A percentile compares a stretch with the other conserved stretches of the same genome.
These are phyloP conservation scores for Stephania yunnanensis DNA, from an alignment of 164 flowering plant species.

Conservation along the genomic window DNA sequence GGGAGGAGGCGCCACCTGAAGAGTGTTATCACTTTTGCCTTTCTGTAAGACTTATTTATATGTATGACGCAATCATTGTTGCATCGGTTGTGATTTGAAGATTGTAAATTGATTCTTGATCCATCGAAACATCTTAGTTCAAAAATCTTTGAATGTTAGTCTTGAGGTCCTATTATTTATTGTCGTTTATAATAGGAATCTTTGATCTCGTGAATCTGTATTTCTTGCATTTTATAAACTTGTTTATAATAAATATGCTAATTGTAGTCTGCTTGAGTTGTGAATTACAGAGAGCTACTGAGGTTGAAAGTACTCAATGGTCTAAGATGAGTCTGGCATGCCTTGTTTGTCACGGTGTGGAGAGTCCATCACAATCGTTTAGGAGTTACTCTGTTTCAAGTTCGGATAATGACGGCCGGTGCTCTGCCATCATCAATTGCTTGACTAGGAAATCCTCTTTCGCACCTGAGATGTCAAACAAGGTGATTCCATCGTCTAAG, in stretches of 20 bases:
- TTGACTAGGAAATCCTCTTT: constrained; percentile 36
- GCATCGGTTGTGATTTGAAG: neutral
- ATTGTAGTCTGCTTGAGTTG: neutral
- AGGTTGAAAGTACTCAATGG: constrained; percentile 8
- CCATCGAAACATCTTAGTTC: neutral
- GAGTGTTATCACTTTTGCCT: neutral
- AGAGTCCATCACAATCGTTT: constrained; percentile 88
- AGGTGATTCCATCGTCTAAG: constrained; percentile 49
- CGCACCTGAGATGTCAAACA: constrained; percentile 25
- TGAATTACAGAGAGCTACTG: constrained; percentile 8
- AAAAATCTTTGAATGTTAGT: neutral
- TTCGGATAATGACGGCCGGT: constrained; percentile 75
- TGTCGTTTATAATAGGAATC: neutral
- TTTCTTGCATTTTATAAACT: too few species aligned
- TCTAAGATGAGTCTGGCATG: constrained; percentile 75
- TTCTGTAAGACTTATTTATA: neutral
- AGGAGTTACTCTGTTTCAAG: constrained; percentile 87
- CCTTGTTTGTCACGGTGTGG: constrained; percentile 74
- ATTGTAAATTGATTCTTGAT: neutral
- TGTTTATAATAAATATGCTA: neutral
- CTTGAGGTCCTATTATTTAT: neutral
- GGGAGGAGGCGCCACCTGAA: neutral
- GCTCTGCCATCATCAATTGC: constrained; percentile 63
- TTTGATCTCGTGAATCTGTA: neutral
- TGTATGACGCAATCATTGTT: neutral